phyloP scores from a whole-genome alignment of 2,329 filamentous ascomycete genomes.

The Aschersonia sp. region DNA sequence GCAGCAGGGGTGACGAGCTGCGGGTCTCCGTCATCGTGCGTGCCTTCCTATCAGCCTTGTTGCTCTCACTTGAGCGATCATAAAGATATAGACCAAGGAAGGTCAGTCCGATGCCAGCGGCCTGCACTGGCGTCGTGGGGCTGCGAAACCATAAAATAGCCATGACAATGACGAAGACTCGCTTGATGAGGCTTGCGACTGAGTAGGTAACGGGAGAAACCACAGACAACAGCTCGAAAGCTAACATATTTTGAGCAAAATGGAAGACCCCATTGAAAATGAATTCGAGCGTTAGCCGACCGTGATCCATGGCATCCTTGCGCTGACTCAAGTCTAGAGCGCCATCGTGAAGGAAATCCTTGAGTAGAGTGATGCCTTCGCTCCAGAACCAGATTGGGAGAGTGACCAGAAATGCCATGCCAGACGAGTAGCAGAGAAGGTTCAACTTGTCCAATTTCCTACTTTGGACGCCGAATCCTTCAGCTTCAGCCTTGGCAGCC shows the following conservation, averaged over 20 bases:
- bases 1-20: slow-evolving; percentile 42
- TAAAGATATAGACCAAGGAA: slow-evolving; percentile 91
- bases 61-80: slow-evolving; percentile 78
- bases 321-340: slow-evolving; percentile 45
- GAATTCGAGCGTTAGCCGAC: slow-evolving; percentile 66
- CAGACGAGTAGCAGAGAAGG: slow-evolving; percentile 90
- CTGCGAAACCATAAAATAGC: slow-evolving; percentile 95
- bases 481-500: slow-evolving; percentile 68
- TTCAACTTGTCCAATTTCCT: slow-evolving; percentile 94
- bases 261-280: slow-evolving; percentile 95
- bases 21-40: slow-evolving; percentile 39
- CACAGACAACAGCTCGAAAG: slow-evolving; percentile 82
- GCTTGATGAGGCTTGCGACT: slow-evolving; percentile 89
- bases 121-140: slow-evolving; percentile 71
- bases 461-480: slow-evolving; percentile 44
- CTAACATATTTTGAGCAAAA: slow-evolving; percentile 90
- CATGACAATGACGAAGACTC: slow-evolving; percentile 90
- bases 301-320: slow-evolving; percentile 61
- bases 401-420: slow-evolving; percentile 78
- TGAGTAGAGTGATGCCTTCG: slow-evolving; percentile 66
- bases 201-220: slow-evolving; percentile 95
- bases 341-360: slow-evolving; percentile 71
- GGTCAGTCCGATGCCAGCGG: slow-evolving; percentile 71
- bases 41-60: slow-evolving; percentile 73
- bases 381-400: slow-evolving; percentile 85